These are phyloP conservation scores for Balansia obtecta DNA, from an alignment of 2,329 filamentous ascomycete genomes.

Conservation along the genomic window DNA sequence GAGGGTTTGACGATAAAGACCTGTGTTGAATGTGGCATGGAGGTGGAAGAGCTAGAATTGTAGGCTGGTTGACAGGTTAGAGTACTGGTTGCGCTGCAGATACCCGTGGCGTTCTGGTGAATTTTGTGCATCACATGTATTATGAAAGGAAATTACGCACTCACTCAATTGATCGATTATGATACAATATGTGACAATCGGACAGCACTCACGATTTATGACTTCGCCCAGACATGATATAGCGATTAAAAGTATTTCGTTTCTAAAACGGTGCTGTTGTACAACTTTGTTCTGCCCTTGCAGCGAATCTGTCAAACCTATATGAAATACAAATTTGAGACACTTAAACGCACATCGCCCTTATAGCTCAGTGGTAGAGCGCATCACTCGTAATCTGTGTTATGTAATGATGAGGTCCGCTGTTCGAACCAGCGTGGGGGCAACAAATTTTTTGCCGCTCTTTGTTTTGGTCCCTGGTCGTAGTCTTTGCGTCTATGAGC, in stretches of 20 bases:
- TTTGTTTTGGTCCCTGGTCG: not conserved
- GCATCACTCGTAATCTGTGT: not conserved
- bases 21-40: constrained; percentile 64
- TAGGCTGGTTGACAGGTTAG: constrained; percentile 13
- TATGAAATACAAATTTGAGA: no score
- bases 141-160: not conserved
- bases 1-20: constrained; percentile 71
- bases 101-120: constrained; percentile 1
- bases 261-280: no score
- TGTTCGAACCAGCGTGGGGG: not conserved
- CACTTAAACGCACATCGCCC: no score
- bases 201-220: no score
- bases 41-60: constrained; percentile 65
- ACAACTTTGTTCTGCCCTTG: no score
- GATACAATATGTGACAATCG: no score
- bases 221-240: no score
- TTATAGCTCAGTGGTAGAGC: not conserved
- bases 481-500: no score
- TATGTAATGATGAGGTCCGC: not conserved
- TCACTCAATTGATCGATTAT: not conserved
- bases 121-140: not conserved
- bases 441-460: not conserved
- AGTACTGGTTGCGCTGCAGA: not conserved
- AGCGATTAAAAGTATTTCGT: no score
- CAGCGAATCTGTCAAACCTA: no score